phyloP scores from a whole-genome alignment of 108 stramenopile species.

The Cyclotella atomus region DNA sequence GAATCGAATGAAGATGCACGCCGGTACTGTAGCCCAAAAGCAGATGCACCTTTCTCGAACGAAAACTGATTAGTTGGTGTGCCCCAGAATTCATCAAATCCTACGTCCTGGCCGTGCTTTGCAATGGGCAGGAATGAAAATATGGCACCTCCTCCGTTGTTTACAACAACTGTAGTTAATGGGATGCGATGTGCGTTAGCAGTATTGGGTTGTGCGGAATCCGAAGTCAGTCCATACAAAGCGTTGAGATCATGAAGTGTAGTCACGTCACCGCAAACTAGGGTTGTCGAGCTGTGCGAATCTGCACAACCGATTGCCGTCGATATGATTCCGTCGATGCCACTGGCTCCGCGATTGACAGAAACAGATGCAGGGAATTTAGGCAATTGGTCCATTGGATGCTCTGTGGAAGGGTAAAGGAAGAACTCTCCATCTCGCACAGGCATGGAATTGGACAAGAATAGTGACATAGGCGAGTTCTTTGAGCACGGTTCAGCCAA shows the following conservation, averaged over 20 bases:
- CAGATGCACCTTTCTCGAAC: constrained; percentile 62
- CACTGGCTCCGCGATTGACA: constrained; percentile 92
- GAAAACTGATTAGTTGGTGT: constrained; percentile 86
- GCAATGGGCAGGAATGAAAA: constrained; percentile 95
- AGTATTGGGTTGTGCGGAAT: constrained; percentile 14
- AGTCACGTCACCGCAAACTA: constrained; percentile 90
- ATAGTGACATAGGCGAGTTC: constrained; percentile 48
- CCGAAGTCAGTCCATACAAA: constrained; percentile 67
- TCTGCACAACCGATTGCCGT: constrained; percentile 89
- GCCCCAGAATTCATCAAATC: constrained; percentile 90
- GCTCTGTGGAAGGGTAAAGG: constrained; percentile 59
- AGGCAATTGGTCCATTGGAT: neutral
- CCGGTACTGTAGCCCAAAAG: constrained; percentile 66
- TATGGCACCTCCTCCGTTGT: constrained; percentile 95
- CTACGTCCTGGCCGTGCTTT: constrained; percentile 83
- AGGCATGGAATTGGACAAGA: constrained; percentile 95
- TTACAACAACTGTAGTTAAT: constrained; percentile 77
- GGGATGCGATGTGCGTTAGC: constrained; percentile 45
- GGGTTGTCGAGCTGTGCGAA: constrained; percentile 63
- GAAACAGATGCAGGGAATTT: constrained; percentile 40
- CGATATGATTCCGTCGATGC: constrained; percentile 92
- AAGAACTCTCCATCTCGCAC: constrained; percentile 91
- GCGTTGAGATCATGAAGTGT: constrained; percentile 90
- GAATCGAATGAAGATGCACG: constrained; percentile 40
- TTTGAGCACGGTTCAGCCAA: constrained; percentile 45